A percentile compares a stretch with the other conserved stretches of the same genome.
Evolutionary conservation across 352 stramenopile genomes (phyloP).

Genomic region (Globisporangium emineosum): DNA sequence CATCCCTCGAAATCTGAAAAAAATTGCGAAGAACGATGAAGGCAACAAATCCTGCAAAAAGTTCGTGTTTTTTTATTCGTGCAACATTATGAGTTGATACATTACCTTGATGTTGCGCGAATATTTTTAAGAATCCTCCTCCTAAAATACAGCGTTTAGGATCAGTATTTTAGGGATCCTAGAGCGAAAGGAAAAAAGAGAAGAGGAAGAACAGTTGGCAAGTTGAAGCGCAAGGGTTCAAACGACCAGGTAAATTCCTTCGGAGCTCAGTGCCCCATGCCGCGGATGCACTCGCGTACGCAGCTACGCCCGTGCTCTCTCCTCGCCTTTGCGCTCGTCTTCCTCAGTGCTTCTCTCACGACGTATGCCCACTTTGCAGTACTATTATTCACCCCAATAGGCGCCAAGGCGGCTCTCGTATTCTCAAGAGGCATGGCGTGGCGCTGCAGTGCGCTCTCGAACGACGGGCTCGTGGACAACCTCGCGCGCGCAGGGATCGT

Average conservation of each 20-base stretch:
- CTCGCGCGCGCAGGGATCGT: constrained; percentile 60
- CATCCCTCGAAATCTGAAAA: no score
- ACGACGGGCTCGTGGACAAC: constrained; percentile 75
- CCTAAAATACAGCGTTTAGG: no score
- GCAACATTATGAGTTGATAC: no score
- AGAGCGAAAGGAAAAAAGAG: no score
- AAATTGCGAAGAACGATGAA: neutral
- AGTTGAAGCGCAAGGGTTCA: neutral
- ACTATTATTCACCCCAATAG: neutral
- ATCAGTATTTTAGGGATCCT: no score
- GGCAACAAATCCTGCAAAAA: no score
- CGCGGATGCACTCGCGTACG: neutral
- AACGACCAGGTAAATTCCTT: neutral
- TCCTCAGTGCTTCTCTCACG: neutral
- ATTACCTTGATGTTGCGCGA: no score
- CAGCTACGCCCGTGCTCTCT: neutral
- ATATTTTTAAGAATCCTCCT: no score
- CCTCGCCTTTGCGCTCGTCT: neutral
- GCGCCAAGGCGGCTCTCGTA: neutral
- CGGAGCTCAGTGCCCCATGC: no score
- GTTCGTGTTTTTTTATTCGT: no score
- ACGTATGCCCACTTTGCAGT: neutral
- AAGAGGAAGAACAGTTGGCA: no score
- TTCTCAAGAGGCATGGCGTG: constrained; percentile 45
- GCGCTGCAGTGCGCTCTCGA: constrained; percentile 63